These are phyloP conservation scores for Clonostachys sp. DNA, from an alignment of 2,329 filamentous ascomycete genomes.

Conservation along the genomic window DNA sequence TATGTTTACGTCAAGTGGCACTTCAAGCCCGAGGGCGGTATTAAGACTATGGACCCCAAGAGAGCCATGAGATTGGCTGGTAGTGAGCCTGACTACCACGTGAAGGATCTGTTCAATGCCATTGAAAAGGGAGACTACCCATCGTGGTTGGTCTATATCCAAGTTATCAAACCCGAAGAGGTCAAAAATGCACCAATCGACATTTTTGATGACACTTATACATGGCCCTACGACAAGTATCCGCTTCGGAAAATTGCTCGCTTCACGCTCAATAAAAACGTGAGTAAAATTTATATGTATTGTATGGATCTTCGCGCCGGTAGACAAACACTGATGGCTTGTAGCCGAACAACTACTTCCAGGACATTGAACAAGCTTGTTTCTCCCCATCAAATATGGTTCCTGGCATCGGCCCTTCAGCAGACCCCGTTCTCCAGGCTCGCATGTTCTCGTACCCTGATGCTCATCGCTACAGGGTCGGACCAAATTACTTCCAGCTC, in stretches of 20 bases:
- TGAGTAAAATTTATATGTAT: too few relatives aligned
- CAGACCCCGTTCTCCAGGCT: slow-evolving; percentile 71
- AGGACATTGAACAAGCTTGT: slow-evolving; percentile 77
- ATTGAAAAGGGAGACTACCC: slow-evolving; percentile 69
- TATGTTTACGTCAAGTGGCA: slow-evolving; percentile 75
- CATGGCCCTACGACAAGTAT: slow-evolving; percentile 76
- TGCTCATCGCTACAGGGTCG: slow-evolving; percentile 64
- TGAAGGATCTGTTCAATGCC: slow-evolving; percentile 69
- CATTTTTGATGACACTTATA: slow-evolving; percentile 78
- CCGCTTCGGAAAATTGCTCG: slow-evolving; percentile 76
- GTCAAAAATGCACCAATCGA: slow-evolving; percentile 76
- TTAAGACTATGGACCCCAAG: slow-evolving; percentile 75
- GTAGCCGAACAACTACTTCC: slow-evolving; percentile 70
- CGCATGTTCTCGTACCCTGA: slow-evolving; percentile 67
- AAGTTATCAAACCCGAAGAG: slow-evolving; percentile 67
- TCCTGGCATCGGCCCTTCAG: slow-evolving; percentile 71
- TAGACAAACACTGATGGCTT: too few relatives aligned
- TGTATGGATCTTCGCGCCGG: too few relatives aligned
- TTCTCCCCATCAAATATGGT: slow-evolving; percentile 80
- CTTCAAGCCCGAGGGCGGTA: slow-evolving; percentile 69
- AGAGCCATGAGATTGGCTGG: slow-evolving; percentile 72
- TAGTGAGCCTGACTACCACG: slow-evolving; percentile 77
- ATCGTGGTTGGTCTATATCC: slow-evolving; percentile 81
- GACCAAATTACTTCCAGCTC: slow-evolving; percentile 44
- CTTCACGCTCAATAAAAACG: slow-evolving; percentile 71